Percentiles rank a stretch among this genome's conserved stretches.
These are phyloP conservation scores for Sonneratia alba DNA, from an alignment of 345 rosid genomes.

Conservation along the genomic window DNA sequence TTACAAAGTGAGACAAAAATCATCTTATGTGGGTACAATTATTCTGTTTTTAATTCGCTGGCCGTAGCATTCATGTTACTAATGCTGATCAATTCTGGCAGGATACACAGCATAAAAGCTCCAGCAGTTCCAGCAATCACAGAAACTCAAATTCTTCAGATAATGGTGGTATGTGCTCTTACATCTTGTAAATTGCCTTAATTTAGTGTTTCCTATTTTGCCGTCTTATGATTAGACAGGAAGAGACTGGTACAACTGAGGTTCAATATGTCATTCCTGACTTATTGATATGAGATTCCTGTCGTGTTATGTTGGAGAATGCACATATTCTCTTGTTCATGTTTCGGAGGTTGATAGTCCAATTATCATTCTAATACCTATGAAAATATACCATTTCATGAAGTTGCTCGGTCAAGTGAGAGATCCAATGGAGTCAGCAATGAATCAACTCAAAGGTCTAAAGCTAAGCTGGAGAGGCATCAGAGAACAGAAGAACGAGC, in stretches of 20 bases:
- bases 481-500: constrained; percentile 78
- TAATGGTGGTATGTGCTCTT: constrained; percentile 31
- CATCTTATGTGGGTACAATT: constrained; percentile 37
- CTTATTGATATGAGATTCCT: neutral
- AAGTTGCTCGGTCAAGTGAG: constrained; percentile 23
- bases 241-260: neutral
- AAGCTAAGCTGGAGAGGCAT: constrained; percentile 67
- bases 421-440: constrained; percentile 28
- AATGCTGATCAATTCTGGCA: constrained; percentile 24
- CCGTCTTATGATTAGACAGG: neutral
- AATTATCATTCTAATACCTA: neutral
- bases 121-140: constrained; percentile 18
- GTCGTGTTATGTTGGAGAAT: neutral
- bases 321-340: neutral
- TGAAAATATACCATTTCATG: constrained; percentile 18
- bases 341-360: neutral
- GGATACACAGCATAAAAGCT: constrained; percentile 39
- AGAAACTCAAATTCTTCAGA: constrained; percentile 26
- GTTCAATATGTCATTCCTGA: neutral
- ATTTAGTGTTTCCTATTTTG: neutral
- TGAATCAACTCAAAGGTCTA: constrained; percentile 55
- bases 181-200: neutral
- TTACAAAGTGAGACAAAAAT: constrained; percentile 22
- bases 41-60: neutral
- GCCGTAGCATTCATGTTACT: neutral